A percentile compares a stretch with the other conserved stretches of the same genome.
phyloP scores from a whole-genome alignment of 768 basidiomycete genomes.

The Boletellus emodensis region DNA sequence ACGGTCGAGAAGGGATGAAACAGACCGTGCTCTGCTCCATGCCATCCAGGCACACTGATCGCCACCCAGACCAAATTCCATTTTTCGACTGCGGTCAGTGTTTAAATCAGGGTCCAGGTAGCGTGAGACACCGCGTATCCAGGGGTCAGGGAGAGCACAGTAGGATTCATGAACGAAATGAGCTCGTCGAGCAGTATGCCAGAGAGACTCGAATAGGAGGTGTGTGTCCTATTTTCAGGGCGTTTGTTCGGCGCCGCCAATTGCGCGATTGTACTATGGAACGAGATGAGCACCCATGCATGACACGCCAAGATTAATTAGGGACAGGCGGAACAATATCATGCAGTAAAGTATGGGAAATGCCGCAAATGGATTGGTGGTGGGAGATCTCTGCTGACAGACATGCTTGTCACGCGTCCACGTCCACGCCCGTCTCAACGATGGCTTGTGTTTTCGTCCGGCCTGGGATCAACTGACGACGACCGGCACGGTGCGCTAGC shows the following conservation, averaged over 20 bases:
- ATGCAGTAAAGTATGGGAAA: neutral
- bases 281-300: neutral
- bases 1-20: no score
- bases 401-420: neutral
- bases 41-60: no score
- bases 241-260: no score
- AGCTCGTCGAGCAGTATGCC: neutral
- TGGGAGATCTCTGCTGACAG: constrained; percentile 5
- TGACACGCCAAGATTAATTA: no score
- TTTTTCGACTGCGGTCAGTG: neutral
- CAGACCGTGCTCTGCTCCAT: no score
- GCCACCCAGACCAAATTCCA: neutral
- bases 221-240: no score
- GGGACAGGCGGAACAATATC: no score
- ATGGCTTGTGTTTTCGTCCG: constrained; percentile 3
- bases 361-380: neutral
- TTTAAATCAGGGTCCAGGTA: neutral
- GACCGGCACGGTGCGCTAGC: neutral
- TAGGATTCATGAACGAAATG: neutral
- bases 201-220: neutral
- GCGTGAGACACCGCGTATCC: neutral
- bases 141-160: neutral
- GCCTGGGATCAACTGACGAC: neutral
- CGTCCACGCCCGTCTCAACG: constrained; percentile 7
- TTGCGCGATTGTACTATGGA: no score